A percentile compares a stretch with the other conserved stretches of the same genome.
phyloP scores from a whole-genome alignment of 2,329 filamentous ascomycete species.

The Trichoderma gracile region DNA sequence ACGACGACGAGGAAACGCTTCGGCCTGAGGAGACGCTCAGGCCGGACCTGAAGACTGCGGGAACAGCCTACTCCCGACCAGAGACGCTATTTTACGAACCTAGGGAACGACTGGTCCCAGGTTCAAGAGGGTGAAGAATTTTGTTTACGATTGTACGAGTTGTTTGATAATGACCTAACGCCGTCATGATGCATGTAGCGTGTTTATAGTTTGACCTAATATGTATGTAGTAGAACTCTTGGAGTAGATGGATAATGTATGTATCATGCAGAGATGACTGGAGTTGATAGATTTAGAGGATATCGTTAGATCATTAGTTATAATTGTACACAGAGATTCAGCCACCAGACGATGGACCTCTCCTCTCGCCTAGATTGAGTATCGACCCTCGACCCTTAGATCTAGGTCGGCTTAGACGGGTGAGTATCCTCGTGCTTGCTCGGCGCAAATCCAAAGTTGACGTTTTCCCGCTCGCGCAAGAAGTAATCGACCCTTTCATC shows the following conservation, averaged over 20 bases:
- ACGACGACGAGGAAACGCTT: neutral
- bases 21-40: neutral
- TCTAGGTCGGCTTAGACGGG: slow-evolving; percentile 13
- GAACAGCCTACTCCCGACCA: neutral
- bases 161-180: slow-evolving; percentile 19
- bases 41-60: neutral
- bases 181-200: slow-evolving; percentile 22
- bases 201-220: neutral
- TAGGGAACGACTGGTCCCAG: slow-evolving; percentile 12
- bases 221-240: neutral
- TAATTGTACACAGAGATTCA: slow-evolving; percentile 11
- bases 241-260: neutral
- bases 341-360: neutral
- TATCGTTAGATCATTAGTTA: slow-evolving; percentile 10
- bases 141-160: neutral
- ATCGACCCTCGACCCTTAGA: neutral
- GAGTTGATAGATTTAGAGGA: neutral
- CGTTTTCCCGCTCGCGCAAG: slow-evolving; percentile 66
- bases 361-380: neutral
- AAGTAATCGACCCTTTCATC: slow-evolving; percentile 76
- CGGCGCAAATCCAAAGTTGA: slow-evolving; percentile 38
- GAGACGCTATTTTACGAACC: slow-evolving; percentile 17
- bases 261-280: neutral
- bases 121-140: neutral
- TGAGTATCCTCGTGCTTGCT: slow-evolving; percentile 32